Percentiles rank a stretch among this genome's conserved stretches.
Evolutionary conservation across 2,329 filamentous ascomycete species (phyloP).

Genomic region (Kalmusia sp.): DNA sequence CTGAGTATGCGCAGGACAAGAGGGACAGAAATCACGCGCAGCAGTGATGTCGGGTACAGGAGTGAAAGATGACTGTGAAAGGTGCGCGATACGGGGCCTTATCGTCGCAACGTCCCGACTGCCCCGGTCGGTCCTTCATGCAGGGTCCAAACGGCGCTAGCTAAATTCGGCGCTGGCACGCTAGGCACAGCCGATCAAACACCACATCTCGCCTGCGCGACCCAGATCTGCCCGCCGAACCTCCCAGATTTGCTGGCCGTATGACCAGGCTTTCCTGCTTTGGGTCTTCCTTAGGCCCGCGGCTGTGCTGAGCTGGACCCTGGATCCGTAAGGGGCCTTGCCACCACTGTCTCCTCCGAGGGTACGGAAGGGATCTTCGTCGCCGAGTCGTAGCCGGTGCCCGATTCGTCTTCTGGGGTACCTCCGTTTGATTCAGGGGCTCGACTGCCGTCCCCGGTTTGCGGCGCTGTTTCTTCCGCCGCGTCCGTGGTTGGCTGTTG

Average conservation of each 20-base stretch:
- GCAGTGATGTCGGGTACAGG: neutral
- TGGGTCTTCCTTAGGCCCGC: neutral
- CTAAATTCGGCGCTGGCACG: neutral
- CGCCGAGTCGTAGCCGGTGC: neutral
- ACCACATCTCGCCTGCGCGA: neutral
- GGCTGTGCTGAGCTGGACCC: neutral
- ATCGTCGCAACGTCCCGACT: conserved; percentile 3
- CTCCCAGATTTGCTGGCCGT: too few relatives aligned
- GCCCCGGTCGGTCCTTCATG: conserved; percentile 1
- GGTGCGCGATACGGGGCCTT: conserved; percentile 2
- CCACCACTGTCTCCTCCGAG: conserved; percentile 7
- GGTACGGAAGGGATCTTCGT: conserved; percentile 7
- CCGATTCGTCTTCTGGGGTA: conserved; percentile 13
- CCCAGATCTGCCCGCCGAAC: neutral
- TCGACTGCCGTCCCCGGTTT: neutral
- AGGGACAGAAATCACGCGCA: neutral
- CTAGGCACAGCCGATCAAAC: neutral
- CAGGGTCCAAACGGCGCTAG: conserved; percentile 7
- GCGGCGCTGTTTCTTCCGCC: conserved; percentile 1
- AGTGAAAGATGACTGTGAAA: conserved; percentile 7
- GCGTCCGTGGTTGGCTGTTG: conserved; percentile 15
- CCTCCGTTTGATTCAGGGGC: conserved; percentile 8
- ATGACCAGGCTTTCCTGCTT: neutral
- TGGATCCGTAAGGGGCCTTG: conserved; percentile 2
- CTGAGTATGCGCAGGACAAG: neutral